Evolutionary conservation across 495 filamentous ascomycete genomes (phyloP), one percentile per base, ranked within the genome.

Genomic region (Saxophila tyrrhenica): DNA sequence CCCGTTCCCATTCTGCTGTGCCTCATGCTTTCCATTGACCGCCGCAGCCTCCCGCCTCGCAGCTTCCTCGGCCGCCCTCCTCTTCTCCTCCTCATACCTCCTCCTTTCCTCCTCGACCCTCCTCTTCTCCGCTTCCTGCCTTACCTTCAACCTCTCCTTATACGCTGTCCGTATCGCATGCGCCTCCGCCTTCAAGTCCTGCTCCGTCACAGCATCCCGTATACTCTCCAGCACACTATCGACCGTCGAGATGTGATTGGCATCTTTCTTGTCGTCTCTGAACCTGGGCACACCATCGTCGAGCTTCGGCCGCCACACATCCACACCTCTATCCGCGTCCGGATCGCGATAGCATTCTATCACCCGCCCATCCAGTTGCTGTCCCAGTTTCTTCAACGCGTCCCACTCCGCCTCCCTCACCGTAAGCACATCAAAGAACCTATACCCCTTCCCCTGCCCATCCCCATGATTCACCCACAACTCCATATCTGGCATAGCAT

Each of bases 191-290:
- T 86, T 74, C 53, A 87, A 71, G 59, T 87, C 80, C 46, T 84
- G 67, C 67, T 85, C 65, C 49, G 82, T 72, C 60, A 87, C 82
- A 0, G 71, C 74, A 66, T 95, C 88, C 52, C 78, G 69, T 50
- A 95, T 94, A 67, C 84, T 89, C 58, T 89, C 80, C 48, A 94
- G 73, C 15, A 95, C 90, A 57, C 81, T 86, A 20, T 83, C 70
- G 1, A 94, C 87, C 0, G 84, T 89, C 23, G 71, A 78, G 39
- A 87, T 83, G 67, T 95, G 88, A 65, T 98, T 98, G 1, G 85
- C 88, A 56, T 95, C 85, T 11, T 73, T 72, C 67, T 98, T 98
- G 64, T 98, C 92, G 52, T 95, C 89, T 9, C 92, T 75, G 59
- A 95, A 85, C 43, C 89, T 78, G 60, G 89, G 82, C 21, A 64